phyloP scores from a whole-genome alignment of 352 stramenopile species.

The Thalassiosira oceanica region DNA sequence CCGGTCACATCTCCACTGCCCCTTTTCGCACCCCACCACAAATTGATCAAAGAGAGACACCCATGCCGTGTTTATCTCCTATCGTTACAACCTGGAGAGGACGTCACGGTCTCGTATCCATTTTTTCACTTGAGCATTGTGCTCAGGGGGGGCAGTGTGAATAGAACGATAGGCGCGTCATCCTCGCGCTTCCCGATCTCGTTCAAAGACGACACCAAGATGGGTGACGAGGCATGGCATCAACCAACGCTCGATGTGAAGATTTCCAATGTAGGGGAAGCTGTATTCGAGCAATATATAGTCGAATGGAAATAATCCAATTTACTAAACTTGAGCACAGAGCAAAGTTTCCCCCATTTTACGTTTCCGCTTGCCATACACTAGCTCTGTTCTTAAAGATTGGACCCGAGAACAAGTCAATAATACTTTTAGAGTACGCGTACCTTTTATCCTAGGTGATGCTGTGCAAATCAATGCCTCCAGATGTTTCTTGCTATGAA shows the following conservation, averaged over 20 bases:
- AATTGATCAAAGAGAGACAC: constrained; percentile 54
- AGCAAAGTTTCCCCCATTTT: too few species aligned
- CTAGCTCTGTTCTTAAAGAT: too few species aligned
- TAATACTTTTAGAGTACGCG: too few species aligned
- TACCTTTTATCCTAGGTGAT: too few species aligned
- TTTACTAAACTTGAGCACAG: too few species aligned
- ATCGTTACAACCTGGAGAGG: constrained; percentile 45
- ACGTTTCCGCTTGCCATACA: too few species aligned
- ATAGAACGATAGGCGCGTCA: constrained; percentile 18
- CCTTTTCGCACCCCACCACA: constrained; percentile 52
- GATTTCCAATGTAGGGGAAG: constrained; percentile 48
- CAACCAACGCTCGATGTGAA: constrained; percentile 28
- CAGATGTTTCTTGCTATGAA: too few species aligned
- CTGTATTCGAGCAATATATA: constrained; percentile 56
- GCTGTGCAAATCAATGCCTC: too few species aligned
- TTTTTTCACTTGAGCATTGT: constrained; percentile 72
- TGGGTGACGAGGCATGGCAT: constrained; percentile 55
- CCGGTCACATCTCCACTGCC: constrained; percentile 40
- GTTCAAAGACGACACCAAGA: constrained; percentile 35
- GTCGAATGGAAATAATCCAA: constrained; percentile 58
- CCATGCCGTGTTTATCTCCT: constrained; percentile 66
- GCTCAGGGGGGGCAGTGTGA: constrained; percentile 27
- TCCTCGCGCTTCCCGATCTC: constrained; percentile 1
- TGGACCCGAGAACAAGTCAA: too few species aligned
- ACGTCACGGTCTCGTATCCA: constrained; percentile 48